phyloP scores from a whole-genome alignment of 2,329 filamentous ascomycete genomes.

The Arachnopeziza araneosa region DNA sequence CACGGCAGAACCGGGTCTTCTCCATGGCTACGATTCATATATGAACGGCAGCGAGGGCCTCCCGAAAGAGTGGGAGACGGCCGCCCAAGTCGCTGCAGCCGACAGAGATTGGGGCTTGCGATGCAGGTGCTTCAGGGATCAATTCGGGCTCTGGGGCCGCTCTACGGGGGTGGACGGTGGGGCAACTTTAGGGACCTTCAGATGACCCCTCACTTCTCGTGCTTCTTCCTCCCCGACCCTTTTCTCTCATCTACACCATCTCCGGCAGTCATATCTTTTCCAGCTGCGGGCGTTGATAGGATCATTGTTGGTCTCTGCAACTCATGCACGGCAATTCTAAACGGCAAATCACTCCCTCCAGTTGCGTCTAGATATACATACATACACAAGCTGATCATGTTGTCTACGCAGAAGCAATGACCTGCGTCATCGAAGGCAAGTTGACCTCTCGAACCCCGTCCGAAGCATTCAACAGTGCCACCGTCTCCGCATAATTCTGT shows the following conservation, averaged over 20 bases:
- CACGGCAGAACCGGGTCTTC: neutral
- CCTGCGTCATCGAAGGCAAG: neutral
- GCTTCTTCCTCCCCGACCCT: neutral
- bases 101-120: neutral
- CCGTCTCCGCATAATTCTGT: conserved; percentile 17
- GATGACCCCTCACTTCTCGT: neutral
- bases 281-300: too few species aligned
- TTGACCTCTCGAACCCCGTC: neutral
- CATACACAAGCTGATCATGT: neutral
- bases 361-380: neutral
- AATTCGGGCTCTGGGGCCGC: neutral
- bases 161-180: neutral
- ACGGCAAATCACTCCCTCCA: neutral
- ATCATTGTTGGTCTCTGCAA: too few species aligned
- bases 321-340: neutral
- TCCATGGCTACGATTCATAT: neutral
- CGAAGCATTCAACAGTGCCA: conserved; percentile 10
- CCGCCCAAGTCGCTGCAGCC: too few species aligned
- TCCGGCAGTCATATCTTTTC: too few species aligned
- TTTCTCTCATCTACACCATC: neutral
- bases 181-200: neutral
- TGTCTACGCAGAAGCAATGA: neutral
- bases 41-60: neutral
- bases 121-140: neutral
- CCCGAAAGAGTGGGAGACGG: too few species aligned